These are phyloP conservation scores for Rosa hybrid DNA, from an alignment of 331 rosid genomes.

Conservation along the genomic window DNA sequence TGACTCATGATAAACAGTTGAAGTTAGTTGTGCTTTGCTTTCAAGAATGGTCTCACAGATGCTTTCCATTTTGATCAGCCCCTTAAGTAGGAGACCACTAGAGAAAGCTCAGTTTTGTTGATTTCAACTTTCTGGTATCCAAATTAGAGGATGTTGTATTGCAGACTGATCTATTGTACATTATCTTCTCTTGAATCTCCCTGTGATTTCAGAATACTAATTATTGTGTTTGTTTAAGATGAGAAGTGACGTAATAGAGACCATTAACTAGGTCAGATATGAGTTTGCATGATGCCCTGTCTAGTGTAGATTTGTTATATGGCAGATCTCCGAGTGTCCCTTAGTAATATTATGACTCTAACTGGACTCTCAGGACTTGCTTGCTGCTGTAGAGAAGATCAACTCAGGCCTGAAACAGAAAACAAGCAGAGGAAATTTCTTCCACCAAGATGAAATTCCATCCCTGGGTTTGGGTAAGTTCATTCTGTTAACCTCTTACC, in stretches of 20 bases:
- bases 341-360: neutral
- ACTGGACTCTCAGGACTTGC: conserved; percentile 50
- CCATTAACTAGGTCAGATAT: neutral
- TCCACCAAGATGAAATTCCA: conserved; percentile 74
- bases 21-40: neutral
- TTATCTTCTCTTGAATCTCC: neutral
- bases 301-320: neutral
- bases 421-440: conserved; percentile 42
- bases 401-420: conserved; percentile 56
- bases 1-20: neutral
- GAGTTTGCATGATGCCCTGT: neutral
- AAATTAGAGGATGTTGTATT: neutral
- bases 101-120: neutral
- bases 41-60: neutral
- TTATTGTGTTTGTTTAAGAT: neutral
- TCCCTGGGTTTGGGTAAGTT: conserved; percentile 66
- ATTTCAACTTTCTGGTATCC: neutral
- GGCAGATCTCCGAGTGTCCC: neutral
- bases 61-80: neutral
- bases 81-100: neutral
- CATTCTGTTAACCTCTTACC: neutral
- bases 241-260: neutral
- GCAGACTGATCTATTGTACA: neutral
- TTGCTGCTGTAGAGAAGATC: conserved; percentile 75
- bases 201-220: neutral